These are phyloP conservation scores for Lentithecium fluviatile DNA, from an alignment of 495 filamentous ascomycete genomes.

Conservation along the genomic window DNA sequence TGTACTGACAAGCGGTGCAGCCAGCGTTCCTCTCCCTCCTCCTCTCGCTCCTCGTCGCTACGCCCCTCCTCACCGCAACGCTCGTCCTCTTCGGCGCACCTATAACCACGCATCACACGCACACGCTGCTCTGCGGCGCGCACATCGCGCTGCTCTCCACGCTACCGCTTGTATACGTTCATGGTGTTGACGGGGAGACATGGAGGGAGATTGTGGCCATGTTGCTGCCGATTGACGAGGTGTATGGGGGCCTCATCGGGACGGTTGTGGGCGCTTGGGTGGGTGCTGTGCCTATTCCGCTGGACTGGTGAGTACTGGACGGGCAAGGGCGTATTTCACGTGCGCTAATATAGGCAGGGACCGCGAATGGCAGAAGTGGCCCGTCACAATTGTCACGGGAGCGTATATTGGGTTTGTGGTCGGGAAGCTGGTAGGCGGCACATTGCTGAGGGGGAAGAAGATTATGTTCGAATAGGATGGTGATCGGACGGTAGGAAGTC, in stretches of 20 bases:
- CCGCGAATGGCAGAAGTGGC: slow-evolving; percentile 97
- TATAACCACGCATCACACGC: slow-evolving; percentile 71
- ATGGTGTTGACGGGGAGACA: slow-evolving; percentile 69
- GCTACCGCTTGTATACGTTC: slow-evolving; percentile 74
- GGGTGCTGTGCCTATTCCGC: slow-evolving; percentile 87
- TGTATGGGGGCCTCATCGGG: slow-evolving; percentile 65
- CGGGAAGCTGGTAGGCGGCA: slow-evolving; percentile 61
- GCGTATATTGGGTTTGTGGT: slow-evolving; percentile 66
- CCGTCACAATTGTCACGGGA: slow-evolving; percentile 79
- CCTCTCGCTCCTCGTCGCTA: slow-evolving; percentile 54
- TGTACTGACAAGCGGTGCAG: slow-evolving; percentile 47
- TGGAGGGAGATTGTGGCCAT: slow-evolving; percentile 71
- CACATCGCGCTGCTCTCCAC: slow-evolving; percentile 76
- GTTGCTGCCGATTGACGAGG: slow-evolving; percentile 62
- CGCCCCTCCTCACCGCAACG: slow-evolving; percentile 59
- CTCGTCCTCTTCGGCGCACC: slow-evolving; percentile 91
- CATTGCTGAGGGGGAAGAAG: slow-evolving; percentile 60
- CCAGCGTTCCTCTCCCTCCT: slow-evolving; percentile 61
- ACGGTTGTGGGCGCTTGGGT: slow-evolving; percentile 67
- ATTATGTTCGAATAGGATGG: slow-evolving; percentile 54
- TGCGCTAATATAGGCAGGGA: slow-evolving; percentile 51
- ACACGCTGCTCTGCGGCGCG: slow-evolving; percentile 75
- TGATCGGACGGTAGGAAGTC: background rate
- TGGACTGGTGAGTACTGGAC: slow-evolving; percentile 71
- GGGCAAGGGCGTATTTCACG: background rate